Percentiles rank a stretch among this genome's conserved stretches.
These are phyloP conservation scores for Secale cereale DNA, from an alignment of 176 grass and related monocot genomes.

Conservation along the genomic window DNA sequence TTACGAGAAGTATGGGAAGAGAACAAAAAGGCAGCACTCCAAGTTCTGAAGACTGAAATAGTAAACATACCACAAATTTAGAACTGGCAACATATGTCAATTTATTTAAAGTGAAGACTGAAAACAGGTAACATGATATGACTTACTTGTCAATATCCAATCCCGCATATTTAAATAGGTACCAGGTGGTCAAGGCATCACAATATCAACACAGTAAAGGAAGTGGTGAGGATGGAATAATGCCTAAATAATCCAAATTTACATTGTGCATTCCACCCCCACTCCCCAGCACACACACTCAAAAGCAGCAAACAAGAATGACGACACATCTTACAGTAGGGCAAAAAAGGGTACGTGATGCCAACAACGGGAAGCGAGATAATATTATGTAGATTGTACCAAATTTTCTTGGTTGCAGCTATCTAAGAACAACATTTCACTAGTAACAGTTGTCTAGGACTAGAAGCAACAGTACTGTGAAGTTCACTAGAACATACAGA, in stretches of 20 bases:
- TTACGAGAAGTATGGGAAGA: conserved; percentile 99
- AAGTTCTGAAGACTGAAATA: conserved; percentile 89
- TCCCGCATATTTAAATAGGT: conserved; percentile 99
- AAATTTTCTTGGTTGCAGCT: not conserved
- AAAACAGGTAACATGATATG: conserved; percentile 3
- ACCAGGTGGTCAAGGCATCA: conserved; percentile 69
- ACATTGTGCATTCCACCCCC: not conserved
- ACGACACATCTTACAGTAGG: not conserved
- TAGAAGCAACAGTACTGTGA: not conserved
- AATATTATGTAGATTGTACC: not conserved
- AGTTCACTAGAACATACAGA: conserved; percentile 1
- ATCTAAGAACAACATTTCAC: not conserved
- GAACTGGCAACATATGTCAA: conserved; percentile 21
- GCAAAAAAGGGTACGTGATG: not conserved
- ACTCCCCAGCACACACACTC: not conserved
- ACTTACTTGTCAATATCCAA: conserved; percentile 97
- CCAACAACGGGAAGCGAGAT: not conserved
- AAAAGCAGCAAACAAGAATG: conserved; percentile 6
- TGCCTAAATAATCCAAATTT: conserved; percentile 2
- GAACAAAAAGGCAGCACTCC: conserved; percentile 99
- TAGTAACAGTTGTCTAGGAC: not conserved
- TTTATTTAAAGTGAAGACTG: not conserved
- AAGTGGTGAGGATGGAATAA: conserved; percentile 1
- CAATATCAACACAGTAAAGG: conserved; percentile 28
- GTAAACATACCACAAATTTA: conserved; percentile 22